These are phyloP conservation scores for Suillus weaverae DNA, from an alignment of 768 basidiomycete genomes.

Conservation along the genomic window DNA sequence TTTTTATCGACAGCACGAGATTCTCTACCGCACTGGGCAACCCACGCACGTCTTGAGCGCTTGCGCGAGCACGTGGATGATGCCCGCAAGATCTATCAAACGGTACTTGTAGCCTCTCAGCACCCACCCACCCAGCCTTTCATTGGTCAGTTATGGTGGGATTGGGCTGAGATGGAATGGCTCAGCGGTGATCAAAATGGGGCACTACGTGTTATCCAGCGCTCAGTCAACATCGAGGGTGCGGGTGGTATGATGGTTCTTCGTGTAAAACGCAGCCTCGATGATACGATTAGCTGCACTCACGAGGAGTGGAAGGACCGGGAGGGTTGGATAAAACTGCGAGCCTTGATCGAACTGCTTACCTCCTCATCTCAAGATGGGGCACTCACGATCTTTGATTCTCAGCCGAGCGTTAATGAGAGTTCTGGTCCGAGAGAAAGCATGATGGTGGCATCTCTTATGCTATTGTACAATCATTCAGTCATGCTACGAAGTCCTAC, in stretches of 20 bases:
- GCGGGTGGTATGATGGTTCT: slow-evolving; percentile 54
- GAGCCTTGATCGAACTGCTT: slow-evolving; percentile 65
- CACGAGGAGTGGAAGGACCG: slow-evolving; percentile 51
- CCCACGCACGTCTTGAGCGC: slow-evolving; percentile 74
- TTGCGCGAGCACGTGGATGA: slow-evolving; percentile 63
- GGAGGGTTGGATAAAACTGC: slow-evolving; percentile 65
- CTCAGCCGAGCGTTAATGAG: slow-evolving; percentile 19
- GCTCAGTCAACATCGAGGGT: slow-evolving; percentile 53
- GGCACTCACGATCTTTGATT: slow-evolving; percentile 42
- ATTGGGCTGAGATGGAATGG: slow-evolving; percentile 89
- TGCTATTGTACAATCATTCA: slow-evolving; percentile 63
- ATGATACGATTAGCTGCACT: slow-evolving; percentile 43
- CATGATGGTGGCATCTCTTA: slow-evolving; percentile 52
- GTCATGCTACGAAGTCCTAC: slow-evolving; percentile 53
- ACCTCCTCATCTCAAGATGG: slow-evolving; percentile 41
- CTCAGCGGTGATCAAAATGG: slow-evolving; percentile 49
- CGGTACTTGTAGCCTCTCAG: slow-evolving; percentile 53
- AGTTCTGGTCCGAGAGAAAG: slow-evolving; percentile 42
- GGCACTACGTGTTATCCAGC: slow-evolving; percentile 54
- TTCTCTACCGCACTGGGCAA: slow-evolving; percentile 67
- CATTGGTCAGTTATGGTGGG: slow-evolving; percentile 65
- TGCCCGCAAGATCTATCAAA: slow-evolving; percentile 77
- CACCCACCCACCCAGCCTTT: slow-evolving; percentile 36
- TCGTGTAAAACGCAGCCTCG: slow-evolving; percentile 62
- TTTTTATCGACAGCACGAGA: slow-evolving; percentile 57